Evolutionary conservation across 2,329 filamentous ascomycete genomes (phyloP), one percentile per base, ranked within the genome.

Genomic region (Talaromyces sp.): DNA sequence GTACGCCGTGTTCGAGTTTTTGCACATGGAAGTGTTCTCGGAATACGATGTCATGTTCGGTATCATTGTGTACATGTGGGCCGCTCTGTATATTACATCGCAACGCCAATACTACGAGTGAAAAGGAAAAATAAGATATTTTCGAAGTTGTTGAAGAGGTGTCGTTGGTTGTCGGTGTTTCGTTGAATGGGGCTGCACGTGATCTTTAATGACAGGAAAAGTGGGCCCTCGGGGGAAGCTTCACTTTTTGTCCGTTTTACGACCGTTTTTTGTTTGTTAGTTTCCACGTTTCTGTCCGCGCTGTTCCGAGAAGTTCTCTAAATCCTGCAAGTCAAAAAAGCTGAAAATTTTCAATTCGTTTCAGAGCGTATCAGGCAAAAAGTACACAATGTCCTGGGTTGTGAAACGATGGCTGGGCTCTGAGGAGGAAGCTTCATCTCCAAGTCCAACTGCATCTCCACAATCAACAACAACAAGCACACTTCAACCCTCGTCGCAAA

Each of bases 371-470:
- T 12, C 12, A 6, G 17, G 19, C n/a, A 27, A 52, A 52, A 27
- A 52, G 5, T 10, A 32, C 14, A 27, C 55, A 43, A 61, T 61
- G 59, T 61, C 59, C 19, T 61, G 59, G 59, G 19, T 61, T n/a
- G 21, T 61, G 9, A 58, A 57, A 27, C 26, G 59, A 50, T 61
- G 59, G 59, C 55, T 61, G 17, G 27, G 46, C n/a, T 56, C 46
- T 9, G 60, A 61, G 46, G 56, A 52, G 29, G 46, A 38, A 41
- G 24, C 56, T 10, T 29, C 60, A 19, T 24, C 60, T 17, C 4
- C 31, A 32, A n/a, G 21, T 26, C 5, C 54, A 35, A 12, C 59
- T 2, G 14, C 54, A n/a, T 10, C 48, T 14, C 21, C 50, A 11
- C 17, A 50, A 17, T 11, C 51, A 17, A 10, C 50, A 17, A 4